Conservation (phyloP, 306 rosid genomes). For the Dalbergia cochinchinensis region DNA sequence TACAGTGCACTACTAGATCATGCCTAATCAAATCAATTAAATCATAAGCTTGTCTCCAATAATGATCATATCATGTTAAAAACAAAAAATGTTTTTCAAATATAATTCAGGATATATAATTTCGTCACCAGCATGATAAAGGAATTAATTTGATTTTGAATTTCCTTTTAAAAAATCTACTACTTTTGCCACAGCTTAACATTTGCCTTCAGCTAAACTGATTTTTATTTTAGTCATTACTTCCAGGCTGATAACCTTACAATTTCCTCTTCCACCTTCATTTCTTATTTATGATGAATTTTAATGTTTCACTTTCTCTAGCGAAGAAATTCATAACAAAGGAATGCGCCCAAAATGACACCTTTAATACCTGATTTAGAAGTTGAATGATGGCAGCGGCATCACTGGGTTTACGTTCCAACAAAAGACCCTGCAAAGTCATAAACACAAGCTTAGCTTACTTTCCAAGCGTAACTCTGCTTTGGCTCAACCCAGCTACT, state of each 20-base stretch:
- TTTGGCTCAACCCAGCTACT: conserved; percentile 25
- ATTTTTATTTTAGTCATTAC: not conserved
- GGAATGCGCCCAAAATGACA: conserved; percentile 47
- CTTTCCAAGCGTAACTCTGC: conserved; percentile 17
- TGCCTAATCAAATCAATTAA: too few species aligned
- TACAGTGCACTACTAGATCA: too few species aligned
- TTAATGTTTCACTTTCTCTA: conserved; percentile 22
- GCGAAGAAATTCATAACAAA: conserved; percentile 20
- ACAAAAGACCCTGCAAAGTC: conserved; percentile 68
- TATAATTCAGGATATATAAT: too few species aligned
- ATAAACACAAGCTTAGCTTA: conserved; percentile 21
- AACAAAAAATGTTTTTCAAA: not conserved
- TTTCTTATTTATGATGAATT: conserved; percentile 21
- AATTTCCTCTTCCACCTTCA: conserved; percentile 31
- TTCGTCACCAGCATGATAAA: too few species aligned
- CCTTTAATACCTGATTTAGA: conserved; percentile 77
- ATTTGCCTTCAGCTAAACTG: conserved; percentile 9
- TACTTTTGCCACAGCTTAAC: conserved; percentile 24
- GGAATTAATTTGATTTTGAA: not conserved
- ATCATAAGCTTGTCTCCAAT: too few species aligned
- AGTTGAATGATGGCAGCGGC: conserved; percentile 73
- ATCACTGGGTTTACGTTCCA: conserved; percentile 77
- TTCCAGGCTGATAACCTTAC: conserved; percentile 29
- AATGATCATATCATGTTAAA: not conserved
- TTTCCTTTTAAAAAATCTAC: conserved; percentile 3